Percentiles rank a stretch among this genome's conserved stretches.
These are phyloP conservation scores for Rhizopus delemar DNA, from an alignment of 371 early-diverging fungal species.

Conservation along the genomic window DNA sequence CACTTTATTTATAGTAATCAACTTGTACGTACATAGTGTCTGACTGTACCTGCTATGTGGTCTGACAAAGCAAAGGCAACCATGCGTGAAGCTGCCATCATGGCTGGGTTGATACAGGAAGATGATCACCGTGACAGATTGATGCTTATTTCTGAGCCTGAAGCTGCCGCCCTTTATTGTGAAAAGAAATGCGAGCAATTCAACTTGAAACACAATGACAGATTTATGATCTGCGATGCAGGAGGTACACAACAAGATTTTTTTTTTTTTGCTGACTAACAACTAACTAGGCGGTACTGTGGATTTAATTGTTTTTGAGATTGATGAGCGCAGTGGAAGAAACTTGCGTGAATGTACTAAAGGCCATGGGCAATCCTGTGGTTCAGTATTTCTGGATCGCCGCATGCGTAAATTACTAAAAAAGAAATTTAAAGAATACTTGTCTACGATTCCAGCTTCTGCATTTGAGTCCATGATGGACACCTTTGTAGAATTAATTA, in stretches of 20 bases:
- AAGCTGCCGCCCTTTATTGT: conserved; percentile 57
- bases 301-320: conserved; percentile 44
- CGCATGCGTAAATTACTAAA: conserved; percentile 60
- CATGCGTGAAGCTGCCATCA: conserved; percentile 53
- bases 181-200: conserved; percentile 56
- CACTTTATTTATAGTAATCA: not conserved
- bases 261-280: not conserved
- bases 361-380: conserved; percentile 63
- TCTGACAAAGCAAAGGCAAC: conserved; percentile 52
- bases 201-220: conserved; percentile 43
- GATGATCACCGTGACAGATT: conserved; percentile 47
- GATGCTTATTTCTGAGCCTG: conserved; percentile 52
- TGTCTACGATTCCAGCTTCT: conserved; percentile 56
- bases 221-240: conserved; percentile 59
- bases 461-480: conserved; percentile 63
- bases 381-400: conserved; percentile 61
- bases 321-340: conserved; percentile 40
- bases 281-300: conserved; percentile 31
- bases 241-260: conserved; percentile 28
- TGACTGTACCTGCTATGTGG: conserved; percentile 60
- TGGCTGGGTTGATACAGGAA: conserved; percentile 43
- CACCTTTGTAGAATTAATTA: conserved; percentile 56
- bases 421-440: conserved; percentile 53
- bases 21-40: conserved; percentile 27
- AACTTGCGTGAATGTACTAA: conserved; percentile 59